These are phyloP conservation scores for Lachancea nothofagi DNA, from an alignment of 805 yeast species.

Conservation along the genomic window DNA sequence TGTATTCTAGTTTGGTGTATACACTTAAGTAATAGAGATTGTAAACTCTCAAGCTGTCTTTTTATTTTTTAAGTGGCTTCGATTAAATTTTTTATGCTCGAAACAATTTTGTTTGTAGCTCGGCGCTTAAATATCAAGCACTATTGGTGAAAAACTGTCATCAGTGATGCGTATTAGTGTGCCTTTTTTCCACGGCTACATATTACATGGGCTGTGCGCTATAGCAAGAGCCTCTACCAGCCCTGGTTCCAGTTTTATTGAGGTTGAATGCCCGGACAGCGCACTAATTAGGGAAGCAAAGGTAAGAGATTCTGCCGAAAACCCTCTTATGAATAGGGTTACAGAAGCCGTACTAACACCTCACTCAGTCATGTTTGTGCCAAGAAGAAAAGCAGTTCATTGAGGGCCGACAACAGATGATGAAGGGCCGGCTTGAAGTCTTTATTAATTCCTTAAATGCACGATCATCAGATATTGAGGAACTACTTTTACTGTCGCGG, in stretches of 20 bases:
- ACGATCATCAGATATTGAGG: constrained; percentile 32
- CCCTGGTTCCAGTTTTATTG: constrained; percentile 7
- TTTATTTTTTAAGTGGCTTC: neutral
- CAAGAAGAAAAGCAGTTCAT: constrained; percentile 17
- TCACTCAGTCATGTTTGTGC: constrained; percentile 12
- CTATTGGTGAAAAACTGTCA: no score
- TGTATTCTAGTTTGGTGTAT: constrained; percentile 11
- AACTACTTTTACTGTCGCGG: constrained; percentile 20
- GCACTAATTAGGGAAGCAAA: constrained; percentile 19
- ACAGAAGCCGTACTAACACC: constrained; percentile 3
- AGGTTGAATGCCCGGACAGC: constrained; percentile 29
- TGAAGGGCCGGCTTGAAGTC: constrained; percentile 28
- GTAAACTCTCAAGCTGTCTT: constrained; percentile 10
- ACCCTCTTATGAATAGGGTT: neutral
- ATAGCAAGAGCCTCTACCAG: neutral
- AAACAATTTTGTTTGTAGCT: neutral
- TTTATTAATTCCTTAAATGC: constrained; percentile 31
- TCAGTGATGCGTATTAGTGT: no score
- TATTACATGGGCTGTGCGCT: neutral
- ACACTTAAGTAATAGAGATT: constrained; percentile 12
- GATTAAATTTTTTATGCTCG: constrained; percentile 12
- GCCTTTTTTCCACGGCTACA: no score
- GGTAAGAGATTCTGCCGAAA: constrained; percentile 11
- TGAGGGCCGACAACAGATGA: constrained; percentile 27
- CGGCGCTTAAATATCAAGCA: constrained; percentile 2